Evolutionary conservation across 2,329 filamentous ascomycete species (phyloP).

Genomic region (Coleophoma crateriformis): DNA sequence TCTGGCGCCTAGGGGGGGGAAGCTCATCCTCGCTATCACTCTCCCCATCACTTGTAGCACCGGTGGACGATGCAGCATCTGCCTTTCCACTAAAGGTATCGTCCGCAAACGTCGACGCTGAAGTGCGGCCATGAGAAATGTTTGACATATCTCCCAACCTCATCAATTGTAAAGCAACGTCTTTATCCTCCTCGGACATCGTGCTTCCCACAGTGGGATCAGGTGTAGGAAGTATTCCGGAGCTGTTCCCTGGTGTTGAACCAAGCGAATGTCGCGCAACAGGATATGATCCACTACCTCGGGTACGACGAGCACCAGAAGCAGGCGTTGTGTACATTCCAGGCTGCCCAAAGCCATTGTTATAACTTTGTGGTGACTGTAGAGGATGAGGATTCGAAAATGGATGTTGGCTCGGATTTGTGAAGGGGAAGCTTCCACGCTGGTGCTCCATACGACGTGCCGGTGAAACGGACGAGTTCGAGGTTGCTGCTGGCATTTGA

Average conservation of each 20-base stretch:
- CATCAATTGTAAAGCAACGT: slow-evolving; percentile 96
- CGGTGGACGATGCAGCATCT: slow-evolving; percentile 78
- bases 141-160: slow-evolving; percentile 91
- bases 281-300: slow-evolving; percentile 55
- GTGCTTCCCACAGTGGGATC: slow-evolving; percentile 97
- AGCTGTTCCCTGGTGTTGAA: slow-evolving; percentile 34
- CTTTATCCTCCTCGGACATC: slow-evolving; percentile 89
- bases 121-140: slow-evolving; percentile 87
- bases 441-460: slow-evolving; percentile 72
- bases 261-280: slow-evolving; percentile 32
- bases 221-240: slow-evolving; percentile 78
- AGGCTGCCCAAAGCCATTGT: slow-evolving; percentile 46
- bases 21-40: slow-evolving; percentile 61
- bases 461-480: slow-evolving; percentile 94
- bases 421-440: slow-evolving; percentile 69
- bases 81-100: slow-evolving; percentile 89
- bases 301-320: slow-evolving; percentile 56
- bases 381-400: slow-evolving; percentile 73
- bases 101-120: slow-evolving; percentile 78
- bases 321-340: slow-evolving; percentile 59
- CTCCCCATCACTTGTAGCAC: slow-evolving; percentile 75
- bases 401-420: slow-evolving; percentile 70
- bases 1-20: slow-evolving; percentile 53
- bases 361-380: slow-evolving; percentile 78
- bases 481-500: slow-evolving; percentile 89